Conservation (phyloP, 2,329 filamentous ascomycete species). For the Colletotrichum godetiae region DNA sequence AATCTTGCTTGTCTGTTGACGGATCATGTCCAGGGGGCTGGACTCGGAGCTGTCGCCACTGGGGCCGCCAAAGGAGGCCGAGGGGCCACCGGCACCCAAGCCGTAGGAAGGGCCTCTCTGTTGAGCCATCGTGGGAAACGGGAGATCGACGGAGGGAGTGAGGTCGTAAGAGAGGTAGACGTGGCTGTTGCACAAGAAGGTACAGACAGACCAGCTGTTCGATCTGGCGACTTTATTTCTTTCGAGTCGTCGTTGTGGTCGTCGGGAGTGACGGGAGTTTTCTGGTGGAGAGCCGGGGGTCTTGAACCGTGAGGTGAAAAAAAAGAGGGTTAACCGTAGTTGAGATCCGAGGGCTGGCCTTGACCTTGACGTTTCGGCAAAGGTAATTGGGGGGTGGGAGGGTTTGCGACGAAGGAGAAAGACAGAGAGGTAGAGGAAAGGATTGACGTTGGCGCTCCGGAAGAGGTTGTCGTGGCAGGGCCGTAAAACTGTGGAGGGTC, state of each 20-base stretch:
- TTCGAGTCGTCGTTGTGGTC: not conserved
- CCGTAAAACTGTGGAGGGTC: conserved; percentile 11
- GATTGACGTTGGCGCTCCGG: conserved; percentile 25
- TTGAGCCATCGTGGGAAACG: conserved; percentile 34
- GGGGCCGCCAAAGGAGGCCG: conserved; percentile 33
- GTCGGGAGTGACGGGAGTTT: conserved; percentile 13
- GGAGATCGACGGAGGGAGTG: not conserved
- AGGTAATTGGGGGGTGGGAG: conserved; percentile 7
- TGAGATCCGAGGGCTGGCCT: conserved; percentile 34
- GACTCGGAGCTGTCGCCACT: conserved; percentile 58
- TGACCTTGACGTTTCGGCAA: conserved; percentile 27
- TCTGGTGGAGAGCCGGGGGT: conserved; percentile 20
- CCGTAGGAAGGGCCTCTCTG: conserved; percentile 38
- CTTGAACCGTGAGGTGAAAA: conserved; percentile 9
- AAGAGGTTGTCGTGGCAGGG: conserved; percentile 4
- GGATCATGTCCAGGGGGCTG: conserved; percentile 86
- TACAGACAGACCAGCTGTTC: conserved; percentile 35
- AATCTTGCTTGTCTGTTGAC: conserved; percentile 97
- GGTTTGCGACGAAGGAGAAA: conserved; percentile 18
- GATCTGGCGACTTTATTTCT: conserved; percentile 6
- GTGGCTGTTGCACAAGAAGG: conserved; percentile 32
- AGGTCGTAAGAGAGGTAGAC: conserved; percentile 8
- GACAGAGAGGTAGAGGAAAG: not conserved
- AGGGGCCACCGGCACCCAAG: conserved; percentile 35
- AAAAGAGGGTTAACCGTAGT: conserved; percentile 28